A percentile compares a stretch with the other conserved stretches of the same genome.
Conservation (phyloP, 2,329 filamentous ascomycete species). For the Coniochaeta ligniaria region DNA sequence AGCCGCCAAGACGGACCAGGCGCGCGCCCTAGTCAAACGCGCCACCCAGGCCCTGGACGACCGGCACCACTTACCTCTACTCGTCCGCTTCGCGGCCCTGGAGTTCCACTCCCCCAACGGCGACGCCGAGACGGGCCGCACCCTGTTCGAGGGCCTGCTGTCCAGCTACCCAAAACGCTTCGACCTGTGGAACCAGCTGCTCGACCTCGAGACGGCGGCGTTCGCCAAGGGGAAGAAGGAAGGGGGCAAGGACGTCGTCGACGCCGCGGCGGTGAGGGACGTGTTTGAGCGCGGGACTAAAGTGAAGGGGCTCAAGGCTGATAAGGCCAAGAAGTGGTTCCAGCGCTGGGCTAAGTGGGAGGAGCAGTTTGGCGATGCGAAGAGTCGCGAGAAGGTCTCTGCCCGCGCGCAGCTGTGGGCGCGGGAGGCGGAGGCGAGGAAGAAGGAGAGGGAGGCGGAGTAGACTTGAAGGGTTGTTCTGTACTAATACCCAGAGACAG, state of each 20-base stretch:
- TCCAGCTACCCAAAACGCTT: constrained; percentile 81
- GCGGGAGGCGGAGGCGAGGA: constrained; percentile 35
- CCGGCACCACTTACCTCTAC: constrained; percentile 63
- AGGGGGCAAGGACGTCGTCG: constrained; percentile 38
- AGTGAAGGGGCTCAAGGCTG: constrained; percentile 66
- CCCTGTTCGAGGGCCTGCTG: constrained; percentile 85
- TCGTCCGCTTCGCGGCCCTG: constrained; percentile 81
- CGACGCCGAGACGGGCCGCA: constrained; percentile 84
- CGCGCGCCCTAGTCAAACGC: constrained; percentile 70
- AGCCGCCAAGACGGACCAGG: constrained; percentile 61
- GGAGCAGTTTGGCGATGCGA: constrained; percentile 61
- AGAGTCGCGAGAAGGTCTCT: constrained; percentile 63
- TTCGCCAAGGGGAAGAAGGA: constrained; percentile 46
- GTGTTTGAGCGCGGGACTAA: constrained; percentile 76
- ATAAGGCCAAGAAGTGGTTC: constrained; percentile 82
- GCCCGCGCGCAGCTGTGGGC: constrained; percentile 67
- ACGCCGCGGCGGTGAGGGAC: constrained; percentile 53
- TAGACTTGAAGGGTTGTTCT: background rate
- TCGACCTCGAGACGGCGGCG: constrained; percentile 73
- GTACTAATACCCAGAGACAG: no score
- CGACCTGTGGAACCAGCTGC: constrained; percentile 86
- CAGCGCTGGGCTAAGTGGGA: constrained; percentile 90
- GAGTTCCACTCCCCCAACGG: constrained; percentile 83
- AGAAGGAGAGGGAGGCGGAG: constrained; percentile 14
- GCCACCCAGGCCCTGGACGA: constrained; percentile 76